phyloP scores from a whole-genome alignment of 345 rosid species.

The Heritiera littoralis region DNA sequence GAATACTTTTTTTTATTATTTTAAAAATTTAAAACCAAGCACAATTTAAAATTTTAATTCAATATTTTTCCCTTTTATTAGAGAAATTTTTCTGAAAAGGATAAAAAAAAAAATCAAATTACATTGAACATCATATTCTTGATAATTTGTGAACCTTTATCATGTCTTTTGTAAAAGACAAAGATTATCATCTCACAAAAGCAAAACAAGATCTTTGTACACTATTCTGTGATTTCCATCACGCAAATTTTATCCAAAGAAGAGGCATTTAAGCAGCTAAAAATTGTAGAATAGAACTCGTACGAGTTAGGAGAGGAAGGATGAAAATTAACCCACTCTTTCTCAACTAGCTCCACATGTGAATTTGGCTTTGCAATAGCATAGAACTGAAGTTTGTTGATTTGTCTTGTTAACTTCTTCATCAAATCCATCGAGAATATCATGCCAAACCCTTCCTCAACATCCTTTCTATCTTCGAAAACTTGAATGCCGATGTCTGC shows the following conservation, averaged over 20 bases:
- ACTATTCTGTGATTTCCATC: constrained; percentile 50
- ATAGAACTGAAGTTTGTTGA: constrained; percentile 47
- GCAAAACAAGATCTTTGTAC: neutral
- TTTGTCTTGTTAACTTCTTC: constrained; percentile 44
- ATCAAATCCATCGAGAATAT: constrained; percentile 46
- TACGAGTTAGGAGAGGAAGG: constrained; percentile 65
- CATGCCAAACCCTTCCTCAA: constrained; percentile 43
- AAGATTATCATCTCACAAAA: too few species aligned
- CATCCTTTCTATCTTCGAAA: constrained; percentile 21
- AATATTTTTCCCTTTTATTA: too few species aligned
- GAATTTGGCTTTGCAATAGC: constrained; percentile 39
- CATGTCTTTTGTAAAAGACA: too few species aligned
- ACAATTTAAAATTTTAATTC: too few species aligned
- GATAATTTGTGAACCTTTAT: too few species aligned
- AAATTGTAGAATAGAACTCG: constrained; percentile 57
- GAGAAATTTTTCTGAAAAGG: too few species aligned
- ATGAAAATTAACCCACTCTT: constrained; percentile 60
- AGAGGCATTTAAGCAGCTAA: constrained; percentile 48
- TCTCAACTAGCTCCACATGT: constrained; percentile 57
- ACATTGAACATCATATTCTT: too few species aligned
- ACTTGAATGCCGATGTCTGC: constrained; percentile 64
- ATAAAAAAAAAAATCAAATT: too few species aligned
- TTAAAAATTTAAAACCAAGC: too few species aligned
- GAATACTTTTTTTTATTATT: too few species aligned
- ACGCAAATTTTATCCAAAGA: constrained; percentile 55